These are phyloP conservation scores for Ophiostoma angusticollis DNA, from an alignment of 2,329 filamentous ascomycete genomes.

Conservation along the genomic window DNA sequence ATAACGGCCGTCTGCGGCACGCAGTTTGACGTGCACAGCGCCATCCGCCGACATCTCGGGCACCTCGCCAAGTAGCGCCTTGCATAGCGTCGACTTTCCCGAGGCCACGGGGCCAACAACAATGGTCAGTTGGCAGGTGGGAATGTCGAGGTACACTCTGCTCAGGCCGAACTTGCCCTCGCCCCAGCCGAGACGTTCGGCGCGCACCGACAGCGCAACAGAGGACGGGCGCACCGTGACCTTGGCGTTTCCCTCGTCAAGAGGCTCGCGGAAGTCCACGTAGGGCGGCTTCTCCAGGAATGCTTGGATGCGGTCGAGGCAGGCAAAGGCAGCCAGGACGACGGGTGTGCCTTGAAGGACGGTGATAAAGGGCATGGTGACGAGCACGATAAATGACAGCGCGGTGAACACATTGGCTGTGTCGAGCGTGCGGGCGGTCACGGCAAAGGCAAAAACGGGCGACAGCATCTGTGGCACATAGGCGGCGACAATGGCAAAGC, in stretches of 20 bases:
- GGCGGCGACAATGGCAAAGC: constrained; percentile 19
- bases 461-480: constrained; percentile 25
- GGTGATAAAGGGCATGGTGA: constrained; percentile 20
- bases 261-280: constrained; percentile 17
- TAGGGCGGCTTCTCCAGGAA: constrained; percentile 23
- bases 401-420: constrained; percentile 20
- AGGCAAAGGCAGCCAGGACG: constrained; percentile 22
- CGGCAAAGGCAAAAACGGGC: constrained; percentile 23
- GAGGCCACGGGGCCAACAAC: constrained; percentile 31
- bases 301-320: constrained; percentile 23
- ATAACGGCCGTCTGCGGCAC: constrained; percentile 7
- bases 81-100: constrained; percentile 32
- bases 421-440: constrained; percentile 15
- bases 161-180: constrained; percentile 18
- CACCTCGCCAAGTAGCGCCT: constrained; percentile 26
- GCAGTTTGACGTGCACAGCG: constrained; percentile 14
- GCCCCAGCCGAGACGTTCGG: constrained; percentile 24
- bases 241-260: not conserved
- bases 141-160: constrained; percentile 23
- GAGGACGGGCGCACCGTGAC: too few species aligned
- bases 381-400: constrained; percentile 23
- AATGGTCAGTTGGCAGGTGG: constrained; percentile 23
- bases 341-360: constrained; percentile 23
- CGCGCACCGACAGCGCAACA: too few species aligned
- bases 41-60: constrained; percentile 17